These are phyloP conservation scores for Nevesoporus exiguus DNA, from an alignment of 768 basidiomycete species.

Conservation along the genomic window DNA sequence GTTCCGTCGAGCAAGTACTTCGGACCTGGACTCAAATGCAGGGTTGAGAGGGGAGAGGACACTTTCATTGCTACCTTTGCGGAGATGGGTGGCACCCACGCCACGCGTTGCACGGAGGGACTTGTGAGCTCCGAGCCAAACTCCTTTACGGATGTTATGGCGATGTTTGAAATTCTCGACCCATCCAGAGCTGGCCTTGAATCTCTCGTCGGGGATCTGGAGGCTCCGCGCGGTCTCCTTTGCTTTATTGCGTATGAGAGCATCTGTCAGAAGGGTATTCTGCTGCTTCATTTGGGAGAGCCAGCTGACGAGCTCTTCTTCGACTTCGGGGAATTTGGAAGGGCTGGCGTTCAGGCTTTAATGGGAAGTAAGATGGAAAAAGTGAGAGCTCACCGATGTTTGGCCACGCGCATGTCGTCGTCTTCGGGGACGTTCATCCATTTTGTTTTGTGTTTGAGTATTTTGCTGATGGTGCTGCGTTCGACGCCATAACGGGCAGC, in stretches of 20 bases:
- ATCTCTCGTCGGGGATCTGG: conserved; percentile 62
- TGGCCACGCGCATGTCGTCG: conserved; percentile 56
- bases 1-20: conserved; percentile 26
- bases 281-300: conserved; percentile 52
- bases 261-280: conserved; percentile 57
- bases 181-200: conserved; percentile 93
- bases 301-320: conserved; percentile 59
- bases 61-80: conserved; percentile 36
- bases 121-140: conserved; percentile 46
- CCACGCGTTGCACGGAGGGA: conserved; percentile 31
- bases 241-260: conserved; percentile 59
- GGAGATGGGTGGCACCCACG: conserved; percentile 31
- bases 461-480: conserved; percentile 92
- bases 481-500: conserved; percentile 74
- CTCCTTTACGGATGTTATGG: conserved; percentile 67
- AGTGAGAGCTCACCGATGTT: conserved; percentile 53
- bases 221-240: conserved; percentile 58
- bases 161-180: conserved; percentile 89
- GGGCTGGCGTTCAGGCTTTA: conserved; percentile 42
- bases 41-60: conserved; percentile 40
- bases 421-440: conserved; percentile 72
- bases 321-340: conserved; percentile 79
- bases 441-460: conserved; percentile 77
- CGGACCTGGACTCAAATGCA: conserved; percentile 35
- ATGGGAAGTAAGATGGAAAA: conserved; percentile 3